A percentile compares a stretch with the other conserved stretches of the same genome.
These are phyloP conservation scores for Copromyces sp. DNA, from an alignment of 495 filamentous ascomycete genomes.

Conservation along the genomic window DNA sequence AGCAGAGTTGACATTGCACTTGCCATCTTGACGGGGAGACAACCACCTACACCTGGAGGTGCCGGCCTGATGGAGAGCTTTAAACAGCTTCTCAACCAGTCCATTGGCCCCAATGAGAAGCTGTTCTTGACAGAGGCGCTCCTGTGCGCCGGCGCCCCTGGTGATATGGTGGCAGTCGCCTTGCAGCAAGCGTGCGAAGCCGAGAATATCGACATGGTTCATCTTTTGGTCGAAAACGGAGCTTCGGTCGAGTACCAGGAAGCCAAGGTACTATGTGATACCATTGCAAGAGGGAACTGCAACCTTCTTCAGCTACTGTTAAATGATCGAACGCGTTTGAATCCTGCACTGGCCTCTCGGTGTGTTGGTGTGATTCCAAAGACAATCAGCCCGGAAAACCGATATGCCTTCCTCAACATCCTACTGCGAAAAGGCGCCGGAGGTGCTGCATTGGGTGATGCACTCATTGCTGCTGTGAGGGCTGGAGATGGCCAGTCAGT, in stretches of 20 bases:
- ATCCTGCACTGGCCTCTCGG: conserved; percentile 29
- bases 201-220: conserved; percentile 36
- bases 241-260: conserved; percentile 37
- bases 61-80: conserved; percentile 33
- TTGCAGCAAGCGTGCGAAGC: conserved; percentile 27
- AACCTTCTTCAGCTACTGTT: conserved; percentile 33
- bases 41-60: conserved; percentile 24
- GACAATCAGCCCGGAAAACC: conserved; percentile 29
- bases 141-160: conserved; percentile 35
- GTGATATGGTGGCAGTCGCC: conserved; percentile 28
- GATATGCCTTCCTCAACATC: conserved; percentile 26
- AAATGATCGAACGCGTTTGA: conserved; percentile 22
- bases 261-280: conserved; percentile 25
- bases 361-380: conserved; percentile 35
- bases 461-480: conserved; percentile 31
- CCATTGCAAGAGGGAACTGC: conserved; percentile 26
- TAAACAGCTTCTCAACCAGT: conserved; percentile 22
- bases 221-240: conserved; percentile 32
- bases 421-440: conserved; percentile 33
- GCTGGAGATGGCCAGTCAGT: conserved; percentile 28
- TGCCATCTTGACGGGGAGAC: conserved; percentile 33
- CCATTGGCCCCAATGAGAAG: conserved; percentile 34
- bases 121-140: conserved; percentile 33
- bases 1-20: conserved; percentile 34
- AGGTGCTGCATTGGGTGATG: conserved; percentile 28